Base-by-base conservation (phyloP, 805 yeast species). In the Teunomyces tritomae region DNA sequence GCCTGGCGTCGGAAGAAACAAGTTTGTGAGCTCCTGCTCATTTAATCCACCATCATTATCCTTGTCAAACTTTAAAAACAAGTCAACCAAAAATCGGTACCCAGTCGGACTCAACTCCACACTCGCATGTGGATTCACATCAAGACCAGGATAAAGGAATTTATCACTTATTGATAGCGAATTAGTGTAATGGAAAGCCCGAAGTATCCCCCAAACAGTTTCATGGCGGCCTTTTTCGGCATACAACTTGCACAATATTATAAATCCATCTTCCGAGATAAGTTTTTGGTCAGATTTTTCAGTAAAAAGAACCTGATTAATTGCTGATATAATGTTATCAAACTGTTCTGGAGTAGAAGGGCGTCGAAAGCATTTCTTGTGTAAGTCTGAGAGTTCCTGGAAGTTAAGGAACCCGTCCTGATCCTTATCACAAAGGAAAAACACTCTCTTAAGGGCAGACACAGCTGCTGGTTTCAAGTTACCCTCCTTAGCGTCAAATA, bases 21-120 rank as follows among this genome's bases (percentile, higher is more conserved):
- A 67, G 2, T 79, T 73, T 2, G 65, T 62, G 34, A 94, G 68
- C 58, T 94, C 99, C 4, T 62, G 64, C 27, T 87, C 87, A 58
- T 83, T 87, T 46, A 94, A 72, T 0, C 98, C 98, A 29, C 99
- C 99, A 63, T 94, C 99, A 58, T 94, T 94, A 63, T 94, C 99
- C 58, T 84, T 85, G 61, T 94, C 99, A 59, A 88, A 94, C 45
- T 87, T 74, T 8, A 92, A 65, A 59, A 94, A 94, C 39, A 94
- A 66, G 58, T 94, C 98, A 6, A 94, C 98, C 47, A 94, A 73
- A 62, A 94, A 94, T 52, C 94, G 72, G 64, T 92, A 92, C 0
- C 99, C 99, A 8, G 80, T 79, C 0, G 98, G 98, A 49, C 96
- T 85, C 43, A 94, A 71, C 60, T 94, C 99, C 2, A 92, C 96